Percentiles rank a stretch among this genome's conserved stretches.
Conservation (phyloP, 116 monocot species). For the Posidonia oceanica region DNA sequence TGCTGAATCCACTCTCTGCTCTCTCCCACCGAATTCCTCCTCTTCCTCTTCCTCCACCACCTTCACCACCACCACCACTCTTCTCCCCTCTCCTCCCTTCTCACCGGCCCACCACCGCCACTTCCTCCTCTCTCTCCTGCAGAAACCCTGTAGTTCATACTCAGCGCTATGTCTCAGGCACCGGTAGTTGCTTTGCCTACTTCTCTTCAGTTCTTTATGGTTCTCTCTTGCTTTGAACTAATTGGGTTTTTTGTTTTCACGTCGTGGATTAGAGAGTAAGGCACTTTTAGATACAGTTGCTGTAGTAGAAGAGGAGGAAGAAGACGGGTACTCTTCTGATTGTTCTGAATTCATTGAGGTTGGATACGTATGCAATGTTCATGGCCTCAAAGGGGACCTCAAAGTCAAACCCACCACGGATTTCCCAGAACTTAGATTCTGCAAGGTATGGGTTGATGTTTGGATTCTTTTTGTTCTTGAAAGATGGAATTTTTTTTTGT, state of each 20-base stretch:
- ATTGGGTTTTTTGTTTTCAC: too few species aligned
- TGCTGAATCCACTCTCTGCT: constrained; percentile 1
- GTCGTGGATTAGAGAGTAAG: too few species aligned
- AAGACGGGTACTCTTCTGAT: background rate
- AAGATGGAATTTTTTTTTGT: background rate
- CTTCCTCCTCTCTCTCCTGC: background rate
- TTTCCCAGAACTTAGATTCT: constrained; percentile 78
- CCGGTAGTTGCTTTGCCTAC: background rate
- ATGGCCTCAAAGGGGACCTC: constrained; percentile 79
- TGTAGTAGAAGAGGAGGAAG: constrained; percentile 7
- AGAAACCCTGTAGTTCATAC: background rate
- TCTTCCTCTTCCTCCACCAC: background rate
- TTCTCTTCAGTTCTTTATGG: too few species aligned
- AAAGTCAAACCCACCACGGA: constrained; percentile 57
- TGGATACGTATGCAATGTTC: constrained; percentile 53
- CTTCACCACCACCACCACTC: background rate
- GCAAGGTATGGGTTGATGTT: constrained; percentile 21
- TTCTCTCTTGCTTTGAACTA: too few species aligned
- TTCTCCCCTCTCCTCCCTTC: background rate
- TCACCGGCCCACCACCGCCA: background rate
- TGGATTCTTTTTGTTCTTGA: background rate
- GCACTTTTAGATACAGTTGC: background rate
- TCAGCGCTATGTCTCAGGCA: background rate
- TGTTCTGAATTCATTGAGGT: constrained; percentile 35
- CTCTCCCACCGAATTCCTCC: background rate